These are phyloP conservation scores for Penicillium paneum DNA, from an alignment of 2,329 filamentous ascomycete species.

Conservation along the genomic window DNA sequence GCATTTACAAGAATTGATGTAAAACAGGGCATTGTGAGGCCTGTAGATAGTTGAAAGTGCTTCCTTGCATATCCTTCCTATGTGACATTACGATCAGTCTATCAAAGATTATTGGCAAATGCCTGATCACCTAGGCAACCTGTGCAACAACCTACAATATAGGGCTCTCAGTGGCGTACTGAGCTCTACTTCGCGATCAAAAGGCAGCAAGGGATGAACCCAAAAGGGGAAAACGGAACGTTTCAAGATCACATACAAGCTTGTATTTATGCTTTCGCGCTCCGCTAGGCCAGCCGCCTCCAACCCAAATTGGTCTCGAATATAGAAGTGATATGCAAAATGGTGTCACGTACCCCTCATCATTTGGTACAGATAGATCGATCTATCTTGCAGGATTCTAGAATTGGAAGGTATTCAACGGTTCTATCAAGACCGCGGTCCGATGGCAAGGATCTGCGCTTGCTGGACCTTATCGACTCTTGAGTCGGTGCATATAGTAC, in stretches of 20 bases:
- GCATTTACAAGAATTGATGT: no score
- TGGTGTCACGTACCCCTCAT: not conserved
- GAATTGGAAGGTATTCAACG: not conserved
- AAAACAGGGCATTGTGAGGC: not conserved
- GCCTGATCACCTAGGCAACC: not conserved
- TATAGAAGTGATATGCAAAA: not conserved
- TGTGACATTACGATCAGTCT: no score
- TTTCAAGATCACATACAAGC: not conserved
- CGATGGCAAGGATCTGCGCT: not conserved
- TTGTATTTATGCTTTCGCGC: not conserved
- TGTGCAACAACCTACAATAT: not conserved
- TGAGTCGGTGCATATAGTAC: not conserved
- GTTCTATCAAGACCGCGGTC: not conserved
- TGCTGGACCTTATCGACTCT: not conserved
- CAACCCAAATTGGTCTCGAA: not conserved
- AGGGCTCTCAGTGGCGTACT: not conserved
- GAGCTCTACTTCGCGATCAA: not conserved
- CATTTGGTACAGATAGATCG: not conserved
- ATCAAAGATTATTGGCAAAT: not conserved
- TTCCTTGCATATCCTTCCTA: not conserved
- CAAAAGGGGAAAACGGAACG: not conserved
- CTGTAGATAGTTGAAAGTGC: not conserved
- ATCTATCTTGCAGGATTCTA: not conserved
- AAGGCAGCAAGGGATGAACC: not conserved
- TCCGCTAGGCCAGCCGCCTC: not conserved